These are phyloP conservation scores for Eucalyptus marginata DNA, from an alignment of 345 rosid species.

Conservation along the genomic window DNA sequence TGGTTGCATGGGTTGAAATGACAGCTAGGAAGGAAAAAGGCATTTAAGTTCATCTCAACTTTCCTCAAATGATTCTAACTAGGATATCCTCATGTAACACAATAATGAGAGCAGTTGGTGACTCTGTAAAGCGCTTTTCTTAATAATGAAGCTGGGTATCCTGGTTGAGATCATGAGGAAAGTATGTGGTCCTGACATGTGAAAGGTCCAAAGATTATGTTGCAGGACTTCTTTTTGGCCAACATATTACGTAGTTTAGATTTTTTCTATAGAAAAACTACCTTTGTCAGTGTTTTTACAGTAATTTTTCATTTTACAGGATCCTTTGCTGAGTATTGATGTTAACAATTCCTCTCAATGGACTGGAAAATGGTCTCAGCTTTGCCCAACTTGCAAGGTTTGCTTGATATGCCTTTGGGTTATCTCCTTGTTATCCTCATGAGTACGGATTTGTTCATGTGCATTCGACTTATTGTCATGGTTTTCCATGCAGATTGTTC, in stretches of 20 bases:
- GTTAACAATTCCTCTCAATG: constrained; percentile 53
- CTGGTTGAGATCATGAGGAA: not conserved
- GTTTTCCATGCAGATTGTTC: constrained; percentile 47
- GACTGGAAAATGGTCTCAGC: constrained; percentile 98
- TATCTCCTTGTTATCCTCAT: not conserved
- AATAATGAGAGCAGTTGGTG: not conserved
- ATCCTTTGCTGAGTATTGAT: constrained; percentile 56
- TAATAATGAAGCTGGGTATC: not conserved
- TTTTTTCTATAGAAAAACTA: not conserved
- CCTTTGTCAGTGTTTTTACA: not conserved
- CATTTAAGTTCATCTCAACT: not conserved
- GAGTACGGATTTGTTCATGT: not conserved
- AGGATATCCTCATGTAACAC: not conserved
- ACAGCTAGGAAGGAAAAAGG: not conserved
- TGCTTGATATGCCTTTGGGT: not conserved
- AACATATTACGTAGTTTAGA: not conserved
- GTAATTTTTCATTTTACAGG: constrained; percentile 27
- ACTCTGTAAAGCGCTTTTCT: not conserved
- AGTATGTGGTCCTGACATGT: not conserved
- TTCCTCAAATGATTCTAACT: not conserved
- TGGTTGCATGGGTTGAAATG: not conserved
- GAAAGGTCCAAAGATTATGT: not conserved
- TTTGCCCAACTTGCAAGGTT: constrained; percentile 99
- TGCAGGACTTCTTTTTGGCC: not conserved
- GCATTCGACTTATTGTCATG: not conserved